Conservation (phyloP, 441 rosid species). For the Adansonia rubrostipa region DNA sequence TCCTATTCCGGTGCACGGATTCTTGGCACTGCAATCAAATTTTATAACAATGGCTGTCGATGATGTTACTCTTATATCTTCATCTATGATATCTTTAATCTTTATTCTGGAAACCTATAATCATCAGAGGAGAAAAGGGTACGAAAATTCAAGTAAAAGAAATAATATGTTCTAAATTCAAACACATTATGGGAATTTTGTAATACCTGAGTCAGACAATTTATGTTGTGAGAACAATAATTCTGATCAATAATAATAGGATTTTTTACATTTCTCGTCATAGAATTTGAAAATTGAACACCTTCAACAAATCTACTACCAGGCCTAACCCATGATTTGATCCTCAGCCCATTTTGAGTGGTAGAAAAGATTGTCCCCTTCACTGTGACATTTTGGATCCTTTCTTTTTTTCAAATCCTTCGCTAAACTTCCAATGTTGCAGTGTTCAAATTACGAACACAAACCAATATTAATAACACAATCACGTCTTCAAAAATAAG, state of each 20-base stretch:
- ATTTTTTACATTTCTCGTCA: slow-evolving; percentile 52
- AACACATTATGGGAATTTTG: too few species aligned
- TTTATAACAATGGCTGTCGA: slow-evolving; percentile 46
- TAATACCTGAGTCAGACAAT: slow-evolving; percentile 58
- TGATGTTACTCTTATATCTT: slow-evolving; percentile 46
- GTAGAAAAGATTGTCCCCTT: slow-evolving; percentile 14
- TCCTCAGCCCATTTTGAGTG: slow-evolving; percentile 54
- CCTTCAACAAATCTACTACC: slow-evolving; percentile 54
- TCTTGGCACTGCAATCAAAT: slow-evolving; percentile 45
- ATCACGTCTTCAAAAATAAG: not conserved
- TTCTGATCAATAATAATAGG: slow-evolving; percentile 71
- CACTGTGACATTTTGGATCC: slow-evolving; percentile 59
- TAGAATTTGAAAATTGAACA: slow-evolving; percentile 41
- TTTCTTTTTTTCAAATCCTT: slow-evolving; percentile 43
- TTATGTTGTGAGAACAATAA: slow-evolving; percentile 54
- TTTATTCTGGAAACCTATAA: slow-evolving; percentile 34
- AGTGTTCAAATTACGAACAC: not conserved
- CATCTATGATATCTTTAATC: slow-evolving; percentile 42
- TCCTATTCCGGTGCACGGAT: slow-evolving; percentile 45
- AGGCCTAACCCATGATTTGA: slow-evolving; percentile 68
- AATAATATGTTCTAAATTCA: too few species aligned
- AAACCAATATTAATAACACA: not conserved
- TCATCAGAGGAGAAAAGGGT: too few species aligned
- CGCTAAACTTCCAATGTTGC: slow-evolving; percentile 53
- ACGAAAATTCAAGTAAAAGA: not conserved